Evolutionary conservation across 345 rosid genomes (phyloP).

Genomic region (Dipteronia sinensis): DNA sequence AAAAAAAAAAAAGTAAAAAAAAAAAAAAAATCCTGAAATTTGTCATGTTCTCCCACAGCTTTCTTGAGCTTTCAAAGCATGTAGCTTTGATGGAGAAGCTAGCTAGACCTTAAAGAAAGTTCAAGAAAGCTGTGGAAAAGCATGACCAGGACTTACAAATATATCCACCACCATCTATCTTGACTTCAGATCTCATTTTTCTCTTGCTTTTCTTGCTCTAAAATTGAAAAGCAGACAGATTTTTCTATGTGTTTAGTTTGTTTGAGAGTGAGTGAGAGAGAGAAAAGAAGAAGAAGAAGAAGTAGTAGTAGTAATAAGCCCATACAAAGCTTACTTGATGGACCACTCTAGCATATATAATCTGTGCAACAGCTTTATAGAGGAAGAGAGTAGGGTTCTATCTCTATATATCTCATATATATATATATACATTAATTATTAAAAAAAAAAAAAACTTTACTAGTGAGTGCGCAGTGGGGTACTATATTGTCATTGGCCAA

Average conservation of each 20-base stretch:
- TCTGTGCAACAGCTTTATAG: conserved; percentile 55
- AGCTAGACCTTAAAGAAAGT: conserved; percentile 38
- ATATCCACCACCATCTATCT: not conserved
- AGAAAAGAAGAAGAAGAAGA: conserved; percentile 11
- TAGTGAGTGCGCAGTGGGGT: conserved; percentile 53
- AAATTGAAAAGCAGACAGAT: conserved; percentile 5
- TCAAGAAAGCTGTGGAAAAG: conserved; percentile 97
- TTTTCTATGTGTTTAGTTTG: not conserved
- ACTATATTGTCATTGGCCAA: conserved; percentile 13
- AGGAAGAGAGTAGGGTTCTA: conserved; percentile 38
- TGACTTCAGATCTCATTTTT: conserved; percentile 35
- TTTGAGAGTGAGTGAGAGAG: not conserved
- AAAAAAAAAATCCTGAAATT: conserved; percentile 41
- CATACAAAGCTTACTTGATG: conserved; percentile 30
- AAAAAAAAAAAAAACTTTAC: conserved; percentile 32
- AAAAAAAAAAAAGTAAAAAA: not conserved
- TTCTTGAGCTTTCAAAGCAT: conserved; percentile 64
- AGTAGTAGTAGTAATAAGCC: conserved; percentile 16
- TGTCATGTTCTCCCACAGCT: conserved; percentile 82
- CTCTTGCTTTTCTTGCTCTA: not conserved
- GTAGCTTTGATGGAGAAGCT: not conserved
- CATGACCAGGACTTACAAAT: conserved; percentile 56
- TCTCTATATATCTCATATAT: conserved; percentile 20
- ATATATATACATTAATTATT: conserved; percentile 7
- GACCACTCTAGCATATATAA: conserved; percentile 59